Evolutionary conservation across 768 basidiomycete species (phyloP), one percentile per base, ranked within the genome.

Genomic region (Mycena vitilis): DNA sequence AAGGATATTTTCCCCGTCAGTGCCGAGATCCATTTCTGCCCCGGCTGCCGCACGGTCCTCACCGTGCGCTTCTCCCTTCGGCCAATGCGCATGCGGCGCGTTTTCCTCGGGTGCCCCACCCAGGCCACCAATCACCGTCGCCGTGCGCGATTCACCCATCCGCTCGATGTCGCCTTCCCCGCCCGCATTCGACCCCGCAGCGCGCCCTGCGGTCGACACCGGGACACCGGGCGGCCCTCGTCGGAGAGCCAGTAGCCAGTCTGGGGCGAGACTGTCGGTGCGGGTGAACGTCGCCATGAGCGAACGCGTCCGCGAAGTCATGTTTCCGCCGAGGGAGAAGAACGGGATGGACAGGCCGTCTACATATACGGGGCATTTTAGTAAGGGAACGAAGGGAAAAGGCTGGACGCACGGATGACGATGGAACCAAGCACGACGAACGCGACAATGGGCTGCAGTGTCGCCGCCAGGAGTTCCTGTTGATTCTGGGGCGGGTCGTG

Each of bases 351-450:
- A 91, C 16, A 92, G 78, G 23, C 90, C 90, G 74, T 91, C 90
- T 91, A 30, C 30, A 30, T 30, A 30, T 30, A 30, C 30, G 30
- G 30, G 30, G 30, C 30, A 8, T 3, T 4, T 15, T 11, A 40
- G 40, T 40, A 40, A 40, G 40, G 7, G 40, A 30, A 30, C 5
- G 40, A 38, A 44, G 22, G 25, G 52, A 34, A 5, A 60, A 47
- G 15, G 5, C 5, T 30, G n/a, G 22, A 59, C 91, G 73, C 77
- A 94, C 93, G 94, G 60, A 90, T 86, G 72, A 97, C 80, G 73
- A 98, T 95, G 4, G 95, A 98, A 6, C 88, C 85, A 2, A 98
- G 83, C 3, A 98, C 95, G 52, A 97, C 80, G 76, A 98, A 98
- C 9, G 93, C 85, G 0, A 96, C 93, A 55, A 98, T 91, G 1